These are phyloP conservation scores for Atkinsonella hypoxylon DNA, from an alignment of 2,329 filamentous ascomycete species.

Conservation along the genomic window DNA sequence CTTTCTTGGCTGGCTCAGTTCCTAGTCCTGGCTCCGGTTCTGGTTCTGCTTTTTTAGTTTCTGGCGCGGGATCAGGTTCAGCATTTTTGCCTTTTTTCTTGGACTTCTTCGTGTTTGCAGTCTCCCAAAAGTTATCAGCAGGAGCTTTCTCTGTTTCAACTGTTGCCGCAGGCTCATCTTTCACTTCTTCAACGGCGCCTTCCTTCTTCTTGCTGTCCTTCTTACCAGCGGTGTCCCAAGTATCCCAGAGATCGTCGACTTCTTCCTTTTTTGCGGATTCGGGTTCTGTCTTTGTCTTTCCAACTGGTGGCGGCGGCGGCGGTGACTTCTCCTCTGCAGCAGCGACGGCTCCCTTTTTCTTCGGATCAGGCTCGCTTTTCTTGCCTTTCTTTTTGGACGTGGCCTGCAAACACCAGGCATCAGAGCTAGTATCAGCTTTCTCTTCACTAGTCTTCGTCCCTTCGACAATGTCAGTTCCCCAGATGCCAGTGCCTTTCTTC, in stretches of 20 bases:
- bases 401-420: constrained; percentile 23
- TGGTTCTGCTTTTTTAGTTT: constrained; percentile 17
- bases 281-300: constrained; percentile 6
- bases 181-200: constrained; percentile 11
- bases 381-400: constrained; percentile 31
- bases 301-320: background rate
- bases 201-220: constrained; percentile 12
- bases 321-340: constrained; percentile 6
- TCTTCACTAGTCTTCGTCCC: constrained; percentile 19
- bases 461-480: constrained; percentile 23
- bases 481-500: constrained; percentile 25
- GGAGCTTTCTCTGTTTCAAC: background rate
- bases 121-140: constrained; percentile 14
- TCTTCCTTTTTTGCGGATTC: constrained; percentile 10
- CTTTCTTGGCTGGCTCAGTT: constrained; percentile 16
- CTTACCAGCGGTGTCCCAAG: constrained; percentile 4
- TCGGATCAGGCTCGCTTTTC: constrained; percentile 17
- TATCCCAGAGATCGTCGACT: constrained; percentile 1
- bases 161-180: constrained; percentile 7
- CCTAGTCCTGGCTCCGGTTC: constrained; percentile 13
- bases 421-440: constrained; percentile 13
- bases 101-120: constrained; percentile 18
- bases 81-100: constrained; percentile 31
- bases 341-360: constrained; percentile 13
- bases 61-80: constrained; percentile 4